Evolutionary conservation across 2,329 filamentous ascomycete species (phyloP).

Genomic region (Cladosporium halotolerans): DNA sequence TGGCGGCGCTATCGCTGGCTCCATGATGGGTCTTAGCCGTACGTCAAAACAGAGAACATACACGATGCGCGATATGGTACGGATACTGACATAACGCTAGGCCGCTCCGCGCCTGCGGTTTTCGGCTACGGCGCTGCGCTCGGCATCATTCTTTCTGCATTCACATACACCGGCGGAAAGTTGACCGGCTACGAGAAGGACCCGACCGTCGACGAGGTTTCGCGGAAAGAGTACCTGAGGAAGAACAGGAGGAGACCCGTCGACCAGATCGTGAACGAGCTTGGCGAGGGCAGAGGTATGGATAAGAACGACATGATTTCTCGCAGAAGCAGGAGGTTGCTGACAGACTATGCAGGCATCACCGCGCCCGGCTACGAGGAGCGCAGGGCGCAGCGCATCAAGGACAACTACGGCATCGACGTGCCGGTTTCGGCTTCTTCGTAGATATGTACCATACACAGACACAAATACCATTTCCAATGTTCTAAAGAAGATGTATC

Average conservation of each 20-base stretch:
- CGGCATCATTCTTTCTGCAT: constrained; percentile 54
- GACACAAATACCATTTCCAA: constrained; percentile 4
- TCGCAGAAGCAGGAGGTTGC: neutral
- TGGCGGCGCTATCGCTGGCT: constrained; percentile 70
- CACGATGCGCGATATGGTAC: neutral
- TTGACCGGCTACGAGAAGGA: constrained; percentile 51
- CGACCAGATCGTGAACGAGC: constrained; percentile 71
- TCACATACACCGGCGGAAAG: constrained; percentile 61
- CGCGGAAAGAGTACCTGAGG: constrained; percentile 67
- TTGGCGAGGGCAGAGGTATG: constrained; percentile 83
- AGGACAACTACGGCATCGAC: constrained; percentile 83
- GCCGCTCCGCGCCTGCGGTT: constrained; percentile 60
- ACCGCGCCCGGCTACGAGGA: constrained; percentile 77
- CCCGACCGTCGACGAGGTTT: constrained; percentile 63
- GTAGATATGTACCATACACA: constrained; percentile 12
- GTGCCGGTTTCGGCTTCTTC: constrained; percentile 39
- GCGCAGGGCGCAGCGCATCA: constrained; percentile 71
- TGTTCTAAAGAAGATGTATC: neutral
- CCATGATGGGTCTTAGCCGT: constrained; percentile 68
- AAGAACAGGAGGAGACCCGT: constrained; percentile 67
- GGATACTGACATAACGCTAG: constrained; percentile 20
- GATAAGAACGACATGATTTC: constrained; percentile 1
- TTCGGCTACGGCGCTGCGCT: constrained; percentile 60
- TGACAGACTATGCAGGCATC: constrained; percentile 54
- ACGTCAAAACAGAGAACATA: constrained; percentile 29